Base-by-base conservation (phyloP, 1,284 basidiomycete genomes). In the Sporisorium iseilematis-ciliati region DNA sequence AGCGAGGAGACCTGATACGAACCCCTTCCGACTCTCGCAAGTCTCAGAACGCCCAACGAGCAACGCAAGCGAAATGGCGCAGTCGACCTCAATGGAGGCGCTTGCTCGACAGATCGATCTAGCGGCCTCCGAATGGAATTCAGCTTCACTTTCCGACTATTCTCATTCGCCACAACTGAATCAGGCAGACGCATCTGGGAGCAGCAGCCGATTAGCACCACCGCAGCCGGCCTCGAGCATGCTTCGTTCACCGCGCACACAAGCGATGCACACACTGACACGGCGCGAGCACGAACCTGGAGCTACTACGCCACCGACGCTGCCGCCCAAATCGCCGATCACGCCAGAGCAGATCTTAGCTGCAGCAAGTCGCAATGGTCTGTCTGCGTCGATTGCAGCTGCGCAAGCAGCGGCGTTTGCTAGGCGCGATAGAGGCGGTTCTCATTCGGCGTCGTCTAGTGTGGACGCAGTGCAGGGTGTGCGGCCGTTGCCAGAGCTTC, bases 321-420 rank as follows among this genome's bases (percentile, higher is more conserved):
- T 55, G 18, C 74, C 74, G 40, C 43, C 74, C 4, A 77, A 73
- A 25, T 77, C 74, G 48, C 74, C 74, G 6, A 66, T 73, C 46
- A 68, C 69, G 29, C 69, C 65, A 7, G 74, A 72, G 29, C 65
- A 69, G 45, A 68, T 77, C 26, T 23, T 69, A 7, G 64, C 57
- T 0, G 23, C 54, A 4, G 56, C 46, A 5, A 69, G 62, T 41
- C 18, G 74, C 14, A 72, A 57, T 4, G 66, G 76, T 12, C 53
- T 78, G 2, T 60, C 58, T 5, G 72, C 65, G 20, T 64, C 66
- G 14, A 65, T 78, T 23, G 68, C 72, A 10, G 76, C 76, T 14
- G 71, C 67, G 7, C 72, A 75, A 29, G 68, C 76, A 6, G 76
- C 76, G n/a, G 57, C 72, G 3, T 54, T 69, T n/a, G 60, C 70